Base-by-base conservation (phyloP, 192 early-diverging fungal species). In the Piromyces sp. region DNA sequence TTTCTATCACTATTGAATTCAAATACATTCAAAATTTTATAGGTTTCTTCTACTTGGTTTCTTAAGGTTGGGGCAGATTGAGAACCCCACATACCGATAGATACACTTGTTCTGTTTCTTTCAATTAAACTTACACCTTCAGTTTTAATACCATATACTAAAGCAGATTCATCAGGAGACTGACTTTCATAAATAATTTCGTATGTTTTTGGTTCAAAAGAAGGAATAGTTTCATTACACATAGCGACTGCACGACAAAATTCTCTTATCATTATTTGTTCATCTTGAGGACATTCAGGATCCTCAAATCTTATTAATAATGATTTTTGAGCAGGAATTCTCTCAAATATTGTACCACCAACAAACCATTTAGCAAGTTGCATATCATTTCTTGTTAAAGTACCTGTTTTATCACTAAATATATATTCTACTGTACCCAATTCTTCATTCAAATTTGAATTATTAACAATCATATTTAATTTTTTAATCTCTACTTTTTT, bases 1-100 rank as follows among this genome's bases (percentile, higher is more conserved):
- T 99, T 99, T 80, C 97, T 89, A 30, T 96, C 95, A 4, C 95
- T 96, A 87, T 96, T 95, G 86, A 99, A 99, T 85, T 96, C 96
- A 82, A 98, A 90, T 30, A 96, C 90, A 83, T 95, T 89, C 80
- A 99, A 84, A 30, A 96, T 86, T 82, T 91, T 94, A 86, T 94
- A 99, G 38, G 89, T 86, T 78, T 87, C 82, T 68, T 85, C 84
- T 79, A 89, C 86, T 26, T 68, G 51, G 5, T n/a, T 26, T 68
- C 17, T 68, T n/a, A 68, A 0, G 0, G 22, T 26, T 26, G 51
- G 11, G 0, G 51, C 51, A 5, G 1, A 5, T 3, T n/a, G 0
- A n/a, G 51, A 68, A 7, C 94, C 95, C 30, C 93, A 86, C 38
- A 95, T 84, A 80, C 95, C 92, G 17, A 95, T 80, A 29, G 85